Base-by-base conservation (phyloP, 2,329 filamentous ascomycete genomes). In the Berkeleyomyces basicola region DNA sequence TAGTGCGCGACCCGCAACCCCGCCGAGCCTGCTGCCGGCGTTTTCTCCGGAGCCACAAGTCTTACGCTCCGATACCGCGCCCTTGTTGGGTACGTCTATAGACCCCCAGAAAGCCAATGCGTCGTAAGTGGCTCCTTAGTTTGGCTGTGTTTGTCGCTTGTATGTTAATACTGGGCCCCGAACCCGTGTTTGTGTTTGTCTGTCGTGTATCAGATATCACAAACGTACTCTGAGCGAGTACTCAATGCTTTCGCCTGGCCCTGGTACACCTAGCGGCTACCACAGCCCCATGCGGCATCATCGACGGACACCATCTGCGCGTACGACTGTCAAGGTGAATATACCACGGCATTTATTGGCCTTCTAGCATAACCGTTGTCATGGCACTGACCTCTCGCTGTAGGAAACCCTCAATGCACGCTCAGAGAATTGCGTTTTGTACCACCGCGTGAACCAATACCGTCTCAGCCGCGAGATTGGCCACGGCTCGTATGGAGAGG, bases 381-480 rank as follows among this genome's bases (percentile, higher is more conserved):
- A 39, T 39, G 14, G 10, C 39, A 40, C 60, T 58, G 55, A 59
- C 58, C 43, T 43, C 53, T 16, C 62, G 37, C 37, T 47, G 14
- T 68, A 92, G 87, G 91, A 96, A 83, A 96, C 92, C 2, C 82
- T 96, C 69, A 86, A 96, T 77, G 92, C 92, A 62, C 84, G 84
- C 64, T 91, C 90, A 39, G 85, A 93, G 71, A 95, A 95, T 73
- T 93, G 86, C 69, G 91, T 90, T 71, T 86, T 92, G 68, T 79
- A 95, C 70, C 89, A 95, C 70, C 82, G 84, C 64, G 92, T 97
- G 75, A 97, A 97, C 72, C 92, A 97, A 74, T 99, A 97, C 72
- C 79, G 87, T 64, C 93, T 99, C 70, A 85, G 87, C 72, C 87
- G 95, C 72, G 92, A 97, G 77, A 96, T 99, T 69, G 93, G 93